phyloP scores from a whole-genome alignment of 2,329 filamentous ascomycete genomes.

The Talaromyces sp. region DNA sequence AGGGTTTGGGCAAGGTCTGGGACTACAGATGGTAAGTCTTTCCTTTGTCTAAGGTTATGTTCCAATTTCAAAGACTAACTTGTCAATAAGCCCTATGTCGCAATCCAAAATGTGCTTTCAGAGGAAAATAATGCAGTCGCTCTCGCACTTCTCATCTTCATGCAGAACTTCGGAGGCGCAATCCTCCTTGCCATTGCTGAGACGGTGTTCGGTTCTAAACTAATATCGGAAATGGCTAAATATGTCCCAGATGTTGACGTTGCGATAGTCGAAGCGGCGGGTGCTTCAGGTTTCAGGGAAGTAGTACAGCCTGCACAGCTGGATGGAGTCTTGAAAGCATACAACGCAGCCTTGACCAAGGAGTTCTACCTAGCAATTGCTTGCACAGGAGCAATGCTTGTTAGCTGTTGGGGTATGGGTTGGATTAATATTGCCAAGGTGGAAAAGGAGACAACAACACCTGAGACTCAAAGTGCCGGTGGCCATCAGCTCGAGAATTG shows the following conservation, averaged over 20 bases:
- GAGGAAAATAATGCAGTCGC: conserved; percentile 23
- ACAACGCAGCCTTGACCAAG: conserved; percentile 28
- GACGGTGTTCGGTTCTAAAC: conserved; percentile 28
- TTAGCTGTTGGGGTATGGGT: background rate
- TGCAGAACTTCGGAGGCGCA: conserved; percentile 6
- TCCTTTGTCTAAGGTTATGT: background rate
- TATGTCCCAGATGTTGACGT: conserved; percentile 20
- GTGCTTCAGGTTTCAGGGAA: conserved; percentile 27
- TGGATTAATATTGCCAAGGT: background rate
- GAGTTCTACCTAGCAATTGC: conserved; percentile 30
- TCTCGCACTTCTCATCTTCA: conserved; percentile 21
- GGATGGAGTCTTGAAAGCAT: conserved; percentile 34
- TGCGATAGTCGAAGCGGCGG: conserved; percentile 22
- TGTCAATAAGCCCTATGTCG: conserved; percentile 15
- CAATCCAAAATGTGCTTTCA: conserved; percentile 26
- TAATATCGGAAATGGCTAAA: conserved; percentile 10
- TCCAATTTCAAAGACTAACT: background rate
- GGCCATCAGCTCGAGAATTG: background rate
- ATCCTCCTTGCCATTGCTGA: conserved; percentile 17
- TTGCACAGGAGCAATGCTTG: conserved; percentile 26
- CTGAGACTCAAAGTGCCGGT: background rate
- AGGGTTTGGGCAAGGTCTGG: conserved; percentile 30
- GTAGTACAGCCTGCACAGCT: conserved; percentile 20
- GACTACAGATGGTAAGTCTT: conserved; percentile 25
- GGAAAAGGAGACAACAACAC: background rate